Base-by-base conservation (phyloP, 306 rosid species). In the Betula pendula region DNA sequence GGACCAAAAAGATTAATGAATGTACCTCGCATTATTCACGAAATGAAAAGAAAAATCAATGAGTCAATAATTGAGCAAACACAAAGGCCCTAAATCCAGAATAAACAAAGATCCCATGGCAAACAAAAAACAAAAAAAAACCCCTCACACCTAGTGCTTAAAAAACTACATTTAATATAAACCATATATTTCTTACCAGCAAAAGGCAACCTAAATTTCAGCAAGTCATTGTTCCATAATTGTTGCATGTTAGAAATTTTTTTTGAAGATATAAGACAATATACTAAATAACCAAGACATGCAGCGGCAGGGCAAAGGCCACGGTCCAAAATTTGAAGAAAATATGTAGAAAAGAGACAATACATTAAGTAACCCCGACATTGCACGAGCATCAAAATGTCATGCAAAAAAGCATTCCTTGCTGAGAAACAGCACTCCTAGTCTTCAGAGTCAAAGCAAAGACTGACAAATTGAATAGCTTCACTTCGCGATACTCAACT, bases 291-390 rank as follows among this genome's bases (percentile, higher is more conserved):
- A 68, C 72, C 27, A 68, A 49, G 47, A 8, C 45, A 63, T 35
- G 58, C 38, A 52, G 70, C 42, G 31, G 60, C 2, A 24, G 55
- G 50, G 49, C 27, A 8, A 65, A 17, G 45, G 25, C 19, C 48
- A 10, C 8, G 0, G 15, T 40, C 29, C 48, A 66, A 48, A n/a
- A 40, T n/a, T 4, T 11, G 13, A 31, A 29, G 71, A 70, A 31
- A 40, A 4, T 72, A 48, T 68, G 53, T 35, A 83, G 78, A 73
- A 75, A 62, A 38, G n/a, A 59, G 81, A 78, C 45, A 75, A 70
- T 87, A 87, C 91, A 81, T 87, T 87, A 68, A 85, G 85, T 80
- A 87, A 76, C 50, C 91, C 91, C 75, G 91, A 87, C 91, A 87
- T 87, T 68, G 87, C 81, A 77, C 45, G 77, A 78, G 85, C 76